Conservation (phyloP, 768 basidiomycete species). For the Mycena vulgaris region DNA sequence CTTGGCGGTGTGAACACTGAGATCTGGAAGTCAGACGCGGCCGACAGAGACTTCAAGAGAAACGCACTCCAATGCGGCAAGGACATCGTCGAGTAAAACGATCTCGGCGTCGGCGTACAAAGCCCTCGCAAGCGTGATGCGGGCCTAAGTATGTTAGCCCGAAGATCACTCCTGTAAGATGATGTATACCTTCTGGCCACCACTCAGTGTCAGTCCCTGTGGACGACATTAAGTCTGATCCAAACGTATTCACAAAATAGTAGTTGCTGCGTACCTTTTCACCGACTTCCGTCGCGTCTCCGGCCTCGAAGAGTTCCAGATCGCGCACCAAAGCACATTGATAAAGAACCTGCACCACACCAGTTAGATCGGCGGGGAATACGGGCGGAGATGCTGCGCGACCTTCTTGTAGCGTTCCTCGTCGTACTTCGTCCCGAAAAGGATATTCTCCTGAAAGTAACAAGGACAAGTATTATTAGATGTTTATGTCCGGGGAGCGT, state of each 20-base stretch:
- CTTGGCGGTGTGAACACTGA: slow-evolving; percentile 63
- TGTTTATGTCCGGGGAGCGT: background rate
- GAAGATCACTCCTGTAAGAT: slow-evolving; percentile 48
- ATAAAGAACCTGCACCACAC: slow-evolving; percentile 61
- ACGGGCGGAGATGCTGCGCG: too few relatives aligned
- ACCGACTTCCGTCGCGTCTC: slow-evolving; percentile 73
- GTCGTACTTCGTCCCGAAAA: slow-evolving; percentile 85
- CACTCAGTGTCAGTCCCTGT: slow-evolving; percentile 60
- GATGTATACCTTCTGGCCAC: slow-evolving; percentile 62
- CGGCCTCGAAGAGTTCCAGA: slow-evolving; percentile 77
- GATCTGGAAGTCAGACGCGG: slow-evolving; percentile 32
- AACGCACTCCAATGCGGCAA: slow-evolving; percentile 51
- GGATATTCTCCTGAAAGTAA: slow-evolving; percentile 76
- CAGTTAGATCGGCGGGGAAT: background rate
- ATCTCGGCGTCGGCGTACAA: slow-evolving; percentile 60
- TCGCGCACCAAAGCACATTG: slow-evolving; percentile 86
- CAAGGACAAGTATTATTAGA: background rate
- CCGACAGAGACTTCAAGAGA: slow-evolving; percentile 49
- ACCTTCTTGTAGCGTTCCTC: slow-evolving; percentile 82
- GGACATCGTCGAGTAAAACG: slow-evolving; percentile 64
- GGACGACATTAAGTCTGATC: background rate
- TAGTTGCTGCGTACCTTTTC: slow-evolving; percentile 54
- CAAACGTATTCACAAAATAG: background rate
- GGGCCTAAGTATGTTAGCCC: slow-evolving; percentile 41
- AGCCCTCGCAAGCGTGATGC: slow-evolving; percentile 62